Base-by-base conservation (phyloP, 2,329 filamentous ascomycete genomes). In the Cladosporium sphaerospermum region DNA sequence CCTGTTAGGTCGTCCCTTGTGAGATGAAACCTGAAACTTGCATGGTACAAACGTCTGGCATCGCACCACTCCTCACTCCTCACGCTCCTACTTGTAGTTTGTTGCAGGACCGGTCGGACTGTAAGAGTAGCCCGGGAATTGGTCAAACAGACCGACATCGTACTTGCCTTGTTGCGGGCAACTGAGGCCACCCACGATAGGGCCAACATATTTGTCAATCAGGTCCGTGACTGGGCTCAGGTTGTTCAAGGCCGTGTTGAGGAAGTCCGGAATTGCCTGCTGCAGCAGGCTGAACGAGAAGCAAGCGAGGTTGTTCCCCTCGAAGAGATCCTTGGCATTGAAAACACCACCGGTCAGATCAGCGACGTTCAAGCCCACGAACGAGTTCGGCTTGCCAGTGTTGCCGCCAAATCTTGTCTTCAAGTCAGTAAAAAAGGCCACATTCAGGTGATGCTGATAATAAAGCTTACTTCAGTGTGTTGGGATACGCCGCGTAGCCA, bases 271-370 rank as follows among this genome's bases (percentile, higher is more conserved):
- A 44, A 64, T 57, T 46, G 64, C 63, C 2, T 69, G 67, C 52
- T 68, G 64, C 43, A 67, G 56, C n/a, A 68, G 39, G 49, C 71
- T 55, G 45, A 69, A 64, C 3, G 62, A 63, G 50, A 71, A 68
- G 56, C 69, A 71, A 2, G 66, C 59, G 5, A 71, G 61, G 52
- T 69, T 69, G 60, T 72, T 68, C 9, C 65, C 67, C n/a, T 57
- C 39, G 48, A 58, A 44, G 3, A 63, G 54, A n/a, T 41, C 55
- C 2, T 51, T 16, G 16, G 52, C 48, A 52, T 79, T 78, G 56
- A 73, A 71, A 1, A 78, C 62, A 19, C 72, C 72, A 9, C 65
- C 65, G 13, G 69, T 71, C 9, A 75, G 53, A 43, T 71, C 59
- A 9, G 42, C 53, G 4, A 70, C 56, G 50, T 72, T 60, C 28